Evolutionary conservation across 1,284 basidiomycete genomes (phyloP).

Genomic region (Cystobasidium pallidum): DNA sequence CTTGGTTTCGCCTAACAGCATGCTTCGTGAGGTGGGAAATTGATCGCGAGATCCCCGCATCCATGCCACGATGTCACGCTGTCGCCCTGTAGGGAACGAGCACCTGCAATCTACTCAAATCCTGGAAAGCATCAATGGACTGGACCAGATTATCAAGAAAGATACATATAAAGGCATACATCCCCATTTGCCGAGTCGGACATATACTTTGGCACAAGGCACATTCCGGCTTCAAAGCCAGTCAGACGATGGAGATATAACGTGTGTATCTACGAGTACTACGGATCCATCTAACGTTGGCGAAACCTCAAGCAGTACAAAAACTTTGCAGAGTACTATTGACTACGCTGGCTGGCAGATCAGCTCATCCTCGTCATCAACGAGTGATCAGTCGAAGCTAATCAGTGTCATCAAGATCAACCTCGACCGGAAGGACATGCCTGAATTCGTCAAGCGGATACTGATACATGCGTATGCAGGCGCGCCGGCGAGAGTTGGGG

Average conservation of each 20-base stretch:
- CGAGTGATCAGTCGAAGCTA: not conserved
- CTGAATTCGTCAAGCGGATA: slow-evolving; percentile 44
- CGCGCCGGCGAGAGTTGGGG: slow-evolving; percentile 36
- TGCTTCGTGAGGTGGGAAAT: not conserved
- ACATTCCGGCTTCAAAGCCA: slow-evolving; percentile 45
- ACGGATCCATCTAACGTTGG: not conserved
- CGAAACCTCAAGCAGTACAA: not conserved
- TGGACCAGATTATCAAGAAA: slow-evolving; percentile 45
- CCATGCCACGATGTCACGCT: not conserved
- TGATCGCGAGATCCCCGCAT: not conserved
- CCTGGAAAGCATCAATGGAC: slow-evolving; percentile 44
- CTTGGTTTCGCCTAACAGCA: not conserved
- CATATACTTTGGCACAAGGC: slow-evolving; percentile 41
- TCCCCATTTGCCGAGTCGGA: slow-evolving; percentile 41
- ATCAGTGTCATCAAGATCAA: slow-evolving; percentile 1
- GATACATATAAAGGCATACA: slow-evolving; percentile 48
- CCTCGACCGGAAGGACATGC: slow-evolving; percentile 22
- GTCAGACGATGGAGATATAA: slow-evolving; percentile 44
- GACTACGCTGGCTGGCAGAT: slow-evolving; percentile 46
- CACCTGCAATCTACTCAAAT: slow-evolving; percentile 37
- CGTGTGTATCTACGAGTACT: slow-evolving; percentile 36
- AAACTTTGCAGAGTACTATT: slow-evolving; percentile 9
- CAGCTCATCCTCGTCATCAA: slow-evolving; percentile 13
- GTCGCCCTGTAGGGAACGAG: slow-evolving; percentile 45
- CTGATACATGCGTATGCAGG: slow-evolving; percentile 43